Percentiles rank a stretch among this genome's conserved stretches.
These are phyloP conservation scores for Herpomyces periplanetae DNA, from an alignment of 2,329 filamentous ascomycete genomes.

Conservation along the genomic window DNA sequence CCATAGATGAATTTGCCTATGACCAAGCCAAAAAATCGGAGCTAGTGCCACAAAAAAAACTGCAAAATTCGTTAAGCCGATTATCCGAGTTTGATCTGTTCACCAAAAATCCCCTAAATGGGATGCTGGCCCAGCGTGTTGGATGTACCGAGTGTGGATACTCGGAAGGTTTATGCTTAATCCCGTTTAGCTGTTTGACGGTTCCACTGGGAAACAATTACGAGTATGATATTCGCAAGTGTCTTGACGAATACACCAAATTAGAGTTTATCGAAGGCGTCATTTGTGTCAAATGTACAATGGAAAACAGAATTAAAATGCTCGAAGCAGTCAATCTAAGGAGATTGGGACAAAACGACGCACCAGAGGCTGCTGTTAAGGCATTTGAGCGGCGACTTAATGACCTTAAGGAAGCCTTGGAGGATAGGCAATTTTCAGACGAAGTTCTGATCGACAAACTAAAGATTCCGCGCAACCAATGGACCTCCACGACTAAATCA, in stretches of 20 bases:
- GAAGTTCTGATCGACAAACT: conserved; percentile 10
- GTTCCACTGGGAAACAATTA: conserved; percentile 28
- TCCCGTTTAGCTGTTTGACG: conserved; percentile 72
- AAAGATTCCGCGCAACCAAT: conserved; percentile 16
- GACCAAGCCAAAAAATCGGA: no score
- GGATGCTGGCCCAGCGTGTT: conserved; percentile 50
- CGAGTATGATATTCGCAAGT: conserved; percentile 30
- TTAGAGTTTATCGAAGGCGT: conserved; percentile 60
- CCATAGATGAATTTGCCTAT: no score
- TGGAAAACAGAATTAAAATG: conserved; percentile 18
- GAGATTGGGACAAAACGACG: conserved; percentile 1
- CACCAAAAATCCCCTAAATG: conserved; percentile 41
- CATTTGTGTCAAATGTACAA: conserved; percentile 61
- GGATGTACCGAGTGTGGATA: conserved; percentile 52
- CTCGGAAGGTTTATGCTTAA: conserved; percentile 55
- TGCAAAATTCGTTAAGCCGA: no score
- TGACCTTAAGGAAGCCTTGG: conserved; percentile 26
- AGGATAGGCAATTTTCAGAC: conserved; percentile 41
- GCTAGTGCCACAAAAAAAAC: no score
- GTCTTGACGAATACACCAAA: conserved; percentile 44
- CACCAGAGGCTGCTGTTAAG: conserved; percentile 4
- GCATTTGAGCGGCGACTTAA: conserved; percentile 16
- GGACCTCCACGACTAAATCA: conserved; percentile 42
- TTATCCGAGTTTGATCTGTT: conserved; percentile 2
- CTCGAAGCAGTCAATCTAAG: conserved; percentile 11